Conservation (phyloP, 352 stramenopile species). For the Pythium scleroteichum region DNA sequence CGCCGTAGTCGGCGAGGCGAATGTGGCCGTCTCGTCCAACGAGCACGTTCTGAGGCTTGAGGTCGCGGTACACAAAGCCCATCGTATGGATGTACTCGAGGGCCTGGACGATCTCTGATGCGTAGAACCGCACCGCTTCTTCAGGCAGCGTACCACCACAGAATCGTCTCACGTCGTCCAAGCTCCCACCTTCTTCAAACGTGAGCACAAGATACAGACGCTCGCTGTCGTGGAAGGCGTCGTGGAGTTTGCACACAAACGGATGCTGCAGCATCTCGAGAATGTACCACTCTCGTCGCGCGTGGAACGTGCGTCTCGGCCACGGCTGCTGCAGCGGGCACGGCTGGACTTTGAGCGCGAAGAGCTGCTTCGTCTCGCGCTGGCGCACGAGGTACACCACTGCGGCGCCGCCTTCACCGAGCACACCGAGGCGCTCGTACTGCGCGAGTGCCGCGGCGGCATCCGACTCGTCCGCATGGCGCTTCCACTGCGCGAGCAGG, state of each 20-base stretch:
- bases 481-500: slow-evolving; percentile 16
- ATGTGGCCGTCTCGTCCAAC: slow-evolving; percentile 31
- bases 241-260: slow-evolving; percentile 32
- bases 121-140: slow-evolving; percentile 47
- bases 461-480: neutral
- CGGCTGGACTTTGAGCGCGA: slow-evolving; percentile 36
- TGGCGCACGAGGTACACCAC: slow-evolving; percentile 39
- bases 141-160: slow-evolving; percentile 21
- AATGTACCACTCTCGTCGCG: slow-evolving; percentile 32
- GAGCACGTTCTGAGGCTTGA: slow-evolving; percentile 59
- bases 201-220: slow-evolving; percentile 32
- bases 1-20: slow-evolving; percentile 31
- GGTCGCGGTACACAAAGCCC: slow-evolving; percentile 51
- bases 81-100: slow-evolving; percentile 44
- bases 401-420: slow-evolving; percentile 31
- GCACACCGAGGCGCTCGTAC: slow-evolving; percentile 34
- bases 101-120: slow-evolving; percentile 47
- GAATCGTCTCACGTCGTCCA: slow-evolving; percentile 27
- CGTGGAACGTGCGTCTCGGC: slow-evolving; percentile 27
- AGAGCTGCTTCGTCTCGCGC: slow-evolving; percentile 15
- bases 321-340: slow-evolving; percentile 20
- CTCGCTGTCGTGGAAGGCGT: slow-evolving; percentile 30
- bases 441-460: slow-evolving; percentile 6
- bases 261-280: slow-evolving; percentile 32
- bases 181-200: slow-evolving; percentile 33